Percentiles rank a stretch among this genome's conserved stretches.
phyloP scores from a whole-genome alignment of 257 asterid genomes.

The Lavandula angustifolia region DNA sequence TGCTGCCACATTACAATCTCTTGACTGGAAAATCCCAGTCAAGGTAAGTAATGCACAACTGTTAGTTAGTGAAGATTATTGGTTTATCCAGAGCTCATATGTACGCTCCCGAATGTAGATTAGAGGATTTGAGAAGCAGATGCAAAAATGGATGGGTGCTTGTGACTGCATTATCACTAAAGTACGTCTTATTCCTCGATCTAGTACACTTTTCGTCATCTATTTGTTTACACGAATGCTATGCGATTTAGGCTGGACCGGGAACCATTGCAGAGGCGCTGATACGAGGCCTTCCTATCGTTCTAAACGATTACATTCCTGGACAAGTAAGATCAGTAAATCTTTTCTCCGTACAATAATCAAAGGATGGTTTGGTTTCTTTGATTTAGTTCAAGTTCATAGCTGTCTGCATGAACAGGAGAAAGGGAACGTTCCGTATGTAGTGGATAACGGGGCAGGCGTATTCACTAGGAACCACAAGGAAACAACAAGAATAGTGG shows the following conservation, averaged over 20 bases:
- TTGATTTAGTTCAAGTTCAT: not conserved
- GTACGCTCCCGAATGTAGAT: constrained; percentile 44
- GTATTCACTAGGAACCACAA: constrained; percentile 75
- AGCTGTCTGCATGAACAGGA: constrained; percentile 48
- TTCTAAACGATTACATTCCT: constrained; percentile 90
- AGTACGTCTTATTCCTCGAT: constrained; percentile 38
- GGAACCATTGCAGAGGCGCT: constrained; percentile 97
- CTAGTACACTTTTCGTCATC: not conserved
- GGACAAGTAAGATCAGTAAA: constrained; percentile 68
- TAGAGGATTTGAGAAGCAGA: constrained; percentile 87
- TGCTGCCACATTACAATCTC: constrained; percentile 55
- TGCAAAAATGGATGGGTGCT: constrained; percentile 98
- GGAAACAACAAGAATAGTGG: constrained; percentile 71
- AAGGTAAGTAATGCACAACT: constrained; percentile 44
- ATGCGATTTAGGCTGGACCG: constrained; percentile 76
- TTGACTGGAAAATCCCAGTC: constrained; percentile 89
- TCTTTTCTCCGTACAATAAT: not conserved
- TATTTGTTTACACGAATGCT: not conserved
- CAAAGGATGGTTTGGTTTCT: no score
- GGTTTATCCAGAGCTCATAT: not conserved
- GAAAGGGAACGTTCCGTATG: constrained; percentile 92
- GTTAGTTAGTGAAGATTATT: not conserved
- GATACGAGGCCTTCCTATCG: constrained; percentile 95
- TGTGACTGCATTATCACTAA: constrained; percentile 92
- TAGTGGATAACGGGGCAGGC: constrained; percentile 92